A percentile compares a stretch with the other conserved stretches of the same genome.
These are phyloP conservation scores for Ganoderma sp. DNA, from an alignment of 1,284 basidiomycete genomes.

Conservation along the genomic window DNA sequence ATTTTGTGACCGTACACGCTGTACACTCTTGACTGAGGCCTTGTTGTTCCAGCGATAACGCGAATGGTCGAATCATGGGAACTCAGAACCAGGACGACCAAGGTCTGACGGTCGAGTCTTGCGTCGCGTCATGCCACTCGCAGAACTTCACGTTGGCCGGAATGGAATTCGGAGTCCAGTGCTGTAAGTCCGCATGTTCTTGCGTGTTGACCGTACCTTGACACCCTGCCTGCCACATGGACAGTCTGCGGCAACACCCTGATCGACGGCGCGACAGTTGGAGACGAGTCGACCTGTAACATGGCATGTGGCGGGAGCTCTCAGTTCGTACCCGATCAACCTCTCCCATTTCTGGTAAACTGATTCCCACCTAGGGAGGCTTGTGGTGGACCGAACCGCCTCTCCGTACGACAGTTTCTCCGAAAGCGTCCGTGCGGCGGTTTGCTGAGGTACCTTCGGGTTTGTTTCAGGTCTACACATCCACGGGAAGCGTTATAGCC, in stretches of 20 bases:
- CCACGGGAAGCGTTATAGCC: slow-evolving; percentile 54
- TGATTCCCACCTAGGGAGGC: slow-evolving; percentile 52
- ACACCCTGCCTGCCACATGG: background rate
- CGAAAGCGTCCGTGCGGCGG: slow-evolving; percentile 18
- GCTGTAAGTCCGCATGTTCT: slow-evolving; percentile 39
- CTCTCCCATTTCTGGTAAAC: slow-evolving; percentile 7
- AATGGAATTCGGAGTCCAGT: slow-evolving; percentile 58
- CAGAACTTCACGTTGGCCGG: slow-evolving; percentile 48
- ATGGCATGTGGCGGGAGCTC: slow-evolving; percentile 70
- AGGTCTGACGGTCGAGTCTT: slow-evolving; percentile 47
- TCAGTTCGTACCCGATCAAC: slow-evolving; percentile 50
- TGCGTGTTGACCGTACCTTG: background rate
- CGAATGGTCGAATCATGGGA: slow-evolving; percentile 45
- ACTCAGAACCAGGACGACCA: slow-evolving; percentile 43
- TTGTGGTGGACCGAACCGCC: slow-evolving; percentile 72
- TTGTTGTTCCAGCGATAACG: slow-evolving; percentile 43
- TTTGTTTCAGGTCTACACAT: slow-evolving; percentile 55
- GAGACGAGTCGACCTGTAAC: slow-evolving; percentile 58
- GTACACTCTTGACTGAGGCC: background rate
- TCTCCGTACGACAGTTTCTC: slow-evolving; percentile 50
- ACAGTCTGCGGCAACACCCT: slow-evolving; percentile 68
- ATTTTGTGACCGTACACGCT: background rate
- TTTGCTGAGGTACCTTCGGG: slow-evolving; percentile 9
- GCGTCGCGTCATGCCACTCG: slow-evolving; percentile 43
- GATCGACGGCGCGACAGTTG: slow-evolving; percentile 60